Conservation (phyloP, 169 alveolate species). For the Plasmodium coatneyi region DNA sequence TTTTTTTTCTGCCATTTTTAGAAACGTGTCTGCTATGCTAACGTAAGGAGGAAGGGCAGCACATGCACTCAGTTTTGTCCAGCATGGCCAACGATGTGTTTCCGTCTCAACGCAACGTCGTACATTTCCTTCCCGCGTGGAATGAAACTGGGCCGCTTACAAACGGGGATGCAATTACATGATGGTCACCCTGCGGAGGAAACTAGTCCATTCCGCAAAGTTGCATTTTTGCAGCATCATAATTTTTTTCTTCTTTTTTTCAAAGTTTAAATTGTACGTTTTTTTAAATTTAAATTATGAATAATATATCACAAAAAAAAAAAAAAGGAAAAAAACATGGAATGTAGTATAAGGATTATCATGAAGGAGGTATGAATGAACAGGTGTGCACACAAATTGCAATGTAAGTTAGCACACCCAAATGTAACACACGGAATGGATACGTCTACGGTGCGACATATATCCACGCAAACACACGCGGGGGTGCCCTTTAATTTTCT, state of each 20-base stretch:
- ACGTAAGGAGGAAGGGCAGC: neutral
- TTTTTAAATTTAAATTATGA: neutral
- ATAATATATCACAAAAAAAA: neutral
- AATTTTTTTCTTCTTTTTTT: neutral
- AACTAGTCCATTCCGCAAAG: neutral
- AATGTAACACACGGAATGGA: neutral
- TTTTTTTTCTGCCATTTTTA: neutral
- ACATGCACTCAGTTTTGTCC: neutral
- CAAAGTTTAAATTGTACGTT: neutral
- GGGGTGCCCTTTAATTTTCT: neutral
- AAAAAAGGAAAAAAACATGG: neutral
- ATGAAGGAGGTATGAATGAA: neutral
- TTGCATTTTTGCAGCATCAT: neutral
- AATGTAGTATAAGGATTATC: neutral
- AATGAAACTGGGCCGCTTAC: neutral
- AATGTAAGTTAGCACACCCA: neutral
- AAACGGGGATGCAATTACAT: neutral
- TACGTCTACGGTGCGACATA: neutral
- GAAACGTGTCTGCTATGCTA: neutral
- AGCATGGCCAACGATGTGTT: neutral
- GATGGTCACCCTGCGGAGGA: neutral
- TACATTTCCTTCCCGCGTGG: neutral
- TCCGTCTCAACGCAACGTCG: neutral
- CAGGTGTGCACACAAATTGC: neutral
- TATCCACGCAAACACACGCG: neutral